Conservation (phyloP, 164 flowering plant species). For the Protea cynaroides region DNA sequence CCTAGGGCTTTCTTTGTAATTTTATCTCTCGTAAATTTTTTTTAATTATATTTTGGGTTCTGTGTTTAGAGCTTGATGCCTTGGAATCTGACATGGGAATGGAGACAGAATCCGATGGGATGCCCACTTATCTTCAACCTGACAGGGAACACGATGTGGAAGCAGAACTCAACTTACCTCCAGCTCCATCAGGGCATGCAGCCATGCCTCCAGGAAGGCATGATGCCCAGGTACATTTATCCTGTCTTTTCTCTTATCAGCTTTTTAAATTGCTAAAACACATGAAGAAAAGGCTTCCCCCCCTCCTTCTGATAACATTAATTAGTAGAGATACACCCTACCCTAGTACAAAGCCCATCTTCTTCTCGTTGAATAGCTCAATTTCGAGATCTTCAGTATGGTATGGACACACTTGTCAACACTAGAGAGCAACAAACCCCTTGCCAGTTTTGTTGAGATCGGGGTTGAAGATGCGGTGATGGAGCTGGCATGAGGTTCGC, state of each 20-base stretch:
- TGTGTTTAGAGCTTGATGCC: conserved; percentile 83
- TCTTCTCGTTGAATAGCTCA: too few species aligned
- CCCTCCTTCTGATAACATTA: too few species aligned
- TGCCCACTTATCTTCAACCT: conserved; percentile 89
- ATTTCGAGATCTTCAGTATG: too few species aligned
- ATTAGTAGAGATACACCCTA: too few species aligned
- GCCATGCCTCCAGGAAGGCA: conserved; percentile 51
- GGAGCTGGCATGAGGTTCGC: too few species aligned
- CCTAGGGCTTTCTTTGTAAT: neutral
- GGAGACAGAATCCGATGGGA: conserved; percentile 73
- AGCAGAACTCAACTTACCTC: conserved; percentile 77
- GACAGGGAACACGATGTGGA: conserved; percentile 73
- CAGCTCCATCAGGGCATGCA: conserved; percentile 75
- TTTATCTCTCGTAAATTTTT: neutral
- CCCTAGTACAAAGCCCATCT: too few species aligned
- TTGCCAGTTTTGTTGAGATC: too few species aligned
- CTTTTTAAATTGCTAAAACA: neutral
- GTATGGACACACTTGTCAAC: too few species aligned
- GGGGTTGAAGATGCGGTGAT: too few species aligned
- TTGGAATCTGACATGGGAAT: conserved; percentile 94
- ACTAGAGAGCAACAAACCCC: too few species aligned
- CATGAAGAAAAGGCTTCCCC: neutral
- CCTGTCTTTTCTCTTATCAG: neutral
- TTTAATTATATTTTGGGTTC: neutral
- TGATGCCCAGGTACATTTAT: conserved; percentile 48